These are phyloP conservation scores for Yamadazyma epiphylla DNA, from an alignment of 1,139 yeast genomes.

Conservation along the genomic window DNA sequence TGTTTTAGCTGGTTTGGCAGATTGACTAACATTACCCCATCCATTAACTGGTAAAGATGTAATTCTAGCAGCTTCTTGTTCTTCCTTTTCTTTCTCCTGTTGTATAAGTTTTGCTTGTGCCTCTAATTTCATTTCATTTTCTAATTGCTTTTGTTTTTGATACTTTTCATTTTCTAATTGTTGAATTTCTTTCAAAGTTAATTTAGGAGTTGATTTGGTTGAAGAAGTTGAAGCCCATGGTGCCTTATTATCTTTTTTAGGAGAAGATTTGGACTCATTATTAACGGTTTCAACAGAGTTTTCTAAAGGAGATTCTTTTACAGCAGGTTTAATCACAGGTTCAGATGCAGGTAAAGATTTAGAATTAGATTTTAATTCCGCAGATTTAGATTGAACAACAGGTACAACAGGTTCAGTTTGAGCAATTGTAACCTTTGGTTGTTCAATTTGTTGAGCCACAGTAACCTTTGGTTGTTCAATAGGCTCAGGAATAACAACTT, in stretches of 20 bases:
- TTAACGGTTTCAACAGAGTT: constrained; percentile 1
- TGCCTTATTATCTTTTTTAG: constrained; percentile 28
- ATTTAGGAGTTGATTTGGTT: constrained; percentile 32
- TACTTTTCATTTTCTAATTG: constrained; percentile 57
- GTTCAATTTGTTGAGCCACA: constrained; percentile 1
- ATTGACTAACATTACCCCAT: constrained; percentile 45
- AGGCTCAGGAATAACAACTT: constrained; percentile 6
- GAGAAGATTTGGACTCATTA: constrained; percentile 1
- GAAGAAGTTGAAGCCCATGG: constrained; percentile 50
- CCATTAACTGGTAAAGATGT: constrained; percentile 45
- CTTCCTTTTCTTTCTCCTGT: constrained; percentile 18
- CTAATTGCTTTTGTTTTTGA: constrained; percentile 34
- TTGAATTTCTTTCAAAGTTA: constrained; percentile 69
- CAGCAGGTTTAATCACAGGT: not conserved
- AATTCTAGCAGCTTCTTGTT: constrained; percentile 17
- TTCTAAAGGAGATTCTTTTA: no score
- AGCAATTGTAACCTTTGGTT: constrained; percentile 2
- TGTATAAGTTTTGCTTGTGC: constrained; percentile 11
- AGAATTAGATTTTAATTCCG: constrained; percentile 7
- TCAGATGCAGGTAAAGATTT: not conserved
- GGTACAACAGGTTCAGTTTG: constrained; percentile 1
- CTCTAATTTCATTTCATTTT: constrained; percentile 25
- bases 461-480: constrained; percentile 2
- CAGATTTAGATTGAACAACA: constrained; percentile 1
- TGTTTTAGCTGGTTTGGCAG: constrained; percentile 26